A percentile compares a stretch with the other conserved stretches of the same genome.
Evolutionary conservation across 192 early-diverging fungal genomes (phyloP).

Genomic region (Coemansia interrupta): DNA sequence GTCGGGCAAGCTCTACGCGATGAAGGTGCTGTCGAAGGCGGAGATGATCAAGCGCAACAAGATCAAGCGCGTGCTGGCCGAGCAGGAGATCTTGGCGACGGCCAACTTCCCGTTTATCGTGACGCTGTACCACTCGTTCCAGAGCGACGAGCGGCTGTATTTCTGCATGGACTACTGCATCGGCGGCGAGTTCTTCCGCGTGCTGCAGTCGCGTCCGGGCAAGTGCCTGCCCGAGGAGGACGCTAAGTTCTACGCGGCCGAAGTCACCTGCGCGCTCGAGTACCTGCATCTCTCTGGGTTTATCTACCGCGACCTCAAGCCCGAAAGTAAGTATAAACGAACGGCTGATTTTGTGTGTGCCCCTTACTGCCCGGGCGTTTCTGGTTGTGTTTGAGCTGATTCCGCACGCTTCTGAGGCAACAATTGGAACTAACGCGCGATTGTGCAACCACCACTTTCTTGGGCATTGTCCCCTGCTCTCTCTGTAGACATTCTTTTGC

Average conservation of each 20-base stretch:
- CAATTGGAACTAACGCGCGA: too few species aligned
- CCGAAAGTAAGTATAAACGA: conserved; percentile 68
- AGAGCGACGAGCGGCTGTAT: conserved; percentile 80
- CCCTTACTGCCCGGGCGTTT: background rate
- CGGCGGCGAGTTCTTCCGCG: conserved; percentile 87
- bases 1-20: conserved; percentile 80
- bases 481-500: conserved; percentile 75
- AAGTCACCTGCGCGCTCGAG: conserved; percentile 91
- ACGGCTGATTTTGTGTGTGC: background rate
- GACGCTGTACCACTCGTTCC: conserved; percentile 87
- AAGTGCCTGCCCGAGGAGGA: conserved; percentile 87
- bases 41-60: conserved; percentile 99
- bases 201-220: conserved; percentile 80
- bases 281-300: conserved; percentile 95
- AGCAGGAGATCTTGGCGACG: conserved; percentile 89
- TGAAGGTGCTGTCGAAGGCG: conserved; percentile 93
- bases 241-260: conserved; percentile 96
- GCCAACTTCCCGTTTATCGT: conserved; percentile 89
- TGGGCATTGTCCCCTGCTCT: conserved; percentile 21
- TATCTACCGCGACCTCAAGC: conserved; percentile 97
- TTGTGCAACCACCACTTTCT: background rate
- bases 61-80: conserved; percentile 94
- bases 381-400: background rate
- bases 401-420: background rate
- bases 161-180: conserved; percentile 88